These are phyloP conservation scores for Trypanosoma platydactyli DNA, from an alignment of 208 protist species.

Conservation along the genomic window DNA sequence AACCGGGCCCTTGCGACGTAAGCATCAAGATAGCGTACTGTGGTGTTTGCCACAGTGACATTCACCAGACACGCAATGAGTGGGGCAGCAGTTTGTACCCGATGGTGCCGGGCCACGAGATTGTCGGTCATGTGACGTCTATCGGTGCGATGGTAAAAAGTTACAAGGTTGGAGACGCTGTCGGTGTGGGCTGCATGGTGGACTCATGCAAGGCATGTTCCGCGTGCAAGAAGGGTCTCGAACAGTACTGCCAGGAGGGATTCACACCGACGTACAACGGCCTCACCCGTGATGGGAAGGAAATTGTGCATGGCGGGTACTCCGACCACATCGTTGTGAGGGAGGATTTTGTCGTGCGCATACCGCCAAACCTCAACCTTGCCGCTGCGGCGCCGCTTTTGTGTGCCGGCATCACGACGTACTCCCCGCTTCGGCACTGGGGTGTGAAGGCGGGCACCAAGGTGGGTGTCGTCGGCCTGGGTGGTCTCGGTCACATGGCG, in stretches of 20 bases:
- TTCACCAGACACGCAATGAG: conserved; percentile 74
- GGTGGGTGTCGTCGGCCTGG: conserved; percentile 83
- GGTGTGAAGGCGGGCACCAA: conserved; percentile 52
- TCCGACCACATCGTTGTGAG: conserved; percentile 67
- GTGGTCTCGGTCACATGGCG: conserved; percentile 90
- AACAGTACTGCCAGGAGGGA: conserved; percentile 74
- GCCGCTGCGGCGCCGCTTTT: conserved; percentile 72
- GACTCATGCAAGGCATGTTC: conserved; percentile 76
- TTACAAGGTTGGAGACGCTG: conserved; percentile 77
- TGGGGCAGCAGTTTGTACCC: conserved; percentile 63
- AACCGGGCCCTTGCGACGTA: conserved; percentile 52
- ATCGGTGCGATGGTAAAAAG: conserved; percentile 70
- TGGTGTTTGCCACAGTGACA: conserved; percentile 85
- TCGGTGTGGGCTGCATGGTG: conserved; percentile 90
- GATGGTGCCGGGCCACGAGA: conserved; percentile 85
- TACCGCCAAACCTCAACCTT: conserved; percentile 68
- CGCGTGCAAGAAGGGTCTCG: conserved; percentile 60
- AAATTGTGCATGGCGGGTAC: conserved; percentile 59
- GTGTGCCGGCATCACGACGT: conserved; percentile 91
- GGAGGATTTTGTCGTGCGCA: conserved; percentile 64
- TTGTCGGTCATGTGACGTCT: conserved; percentile 67
- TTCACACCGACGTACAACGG: conserved; percentile 61
- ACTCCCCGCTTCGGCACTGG: conserved; percentile 74
- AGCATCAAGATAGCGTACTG: conserved; percentile 65
- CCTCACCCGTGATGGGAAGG: conserved; percentile 37